Evolutionary conservation across 495 filamentous ascomycete species (phyloP), one percentile per base, ranked within the genome.

Genomic region (Apiosordaria backusii): DNA sequence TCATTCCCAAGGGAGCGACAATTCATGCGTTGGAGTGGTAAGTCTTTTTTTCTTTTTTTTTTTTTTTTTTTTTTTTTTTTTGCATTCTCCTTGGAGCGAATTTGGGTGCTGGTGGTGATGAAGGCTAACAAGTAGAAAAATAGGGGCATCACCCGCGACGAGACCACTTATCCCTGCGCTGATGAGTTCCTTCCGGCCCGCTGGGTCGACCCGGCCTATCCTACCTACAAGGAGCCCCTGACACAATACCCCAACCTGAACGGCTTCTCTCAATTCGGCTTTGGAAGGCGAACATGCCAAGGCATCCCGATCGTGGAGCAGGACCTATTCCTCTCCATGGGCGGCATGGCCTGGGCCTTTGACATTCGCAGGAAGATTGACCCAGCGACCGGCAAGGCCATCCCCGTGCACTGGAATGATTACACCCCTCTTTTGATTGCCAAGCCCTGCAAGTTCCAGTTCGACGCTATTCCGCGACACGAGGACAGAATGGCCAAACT

Each of bases 111-210:
- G 50, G 27, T 29, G 27, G 35, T 57, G 22, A 27, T 57, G 21
- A 10, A 22, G 4, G 35, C 35, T 45, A 45, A 45, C 65, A 29
- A 60, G 64, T 54, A 23, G 79, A 53, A 64, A 27, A 59, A 80
- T 29, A 77, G 87, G 88, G 85, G 81, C 50, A 89, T 90, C 67
- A 84, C 86, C 27, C 82, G 87, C 60, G 84, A 90, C 69, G 78
- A 83, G 59, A 66, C 71, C 15, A 79, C 80, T 18, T 90, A 88
- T 63, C 87, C 87, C 0, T 80, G 86, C 63, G 73, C 86, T n/a
- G 86, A 90, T 27, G 67, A 75, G n/a, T 89, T 88, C 75, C 77
- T 81, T 62, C 85, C 85, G 9, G 75, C 70, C 3, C 77, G 85
- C 5, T 86, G 84, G 79, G 64, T 87, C 27, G 78, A 79, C 64